Conservation (phyloP, 345 rosid species). For the Acer negundo region DNA sequence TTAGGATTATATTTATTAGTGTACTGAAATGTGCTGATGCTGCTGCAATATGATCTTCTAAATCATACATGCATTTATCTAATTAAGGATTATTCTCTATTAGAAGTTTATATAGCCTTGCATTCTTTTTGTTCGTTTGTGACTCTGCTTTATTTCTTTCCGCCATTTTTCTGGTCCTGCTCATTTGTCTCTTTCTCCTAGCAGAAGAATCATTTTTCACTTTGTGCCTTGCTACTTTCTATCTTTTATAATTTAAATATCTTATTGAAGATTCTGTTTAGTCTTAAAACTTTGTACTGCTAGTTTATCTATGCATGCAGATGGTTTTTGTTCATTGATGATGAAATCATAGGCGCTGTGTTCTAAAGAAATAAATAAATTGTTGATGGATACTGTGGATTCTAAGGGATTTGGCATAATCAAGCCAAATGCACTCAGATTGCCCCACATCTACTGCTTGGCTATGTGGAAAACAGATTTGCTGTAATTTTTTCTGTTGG, state of each 20-base stretch:
- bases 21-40: slow-evolving; percentile 1
- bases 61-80: background rate
- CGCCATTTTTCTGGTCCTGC: background rate
- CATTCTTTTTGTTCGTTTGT: background rate
- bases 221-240: background rate
- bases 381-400: background rate
- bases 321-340: slow-evolving; percentile 6
- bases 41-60: background rate
- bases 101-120: background rate
- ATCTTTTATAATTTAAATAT: background rate
- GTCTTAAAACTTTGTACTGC: background rate
- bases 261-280: background rate
- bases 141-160: background rate
- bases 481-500: background rate
- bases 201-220: background rate
- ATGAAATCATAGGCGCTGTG: background rate
- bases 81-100: background rate
- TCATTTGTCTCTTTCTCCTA: background rate
- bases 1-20: background rate
- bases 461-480: background rate
- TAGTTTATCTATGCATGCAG: background rate
- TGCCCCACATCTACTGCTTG: background rate
- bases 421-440: background rate
- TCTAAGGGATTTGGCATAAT: background rate
- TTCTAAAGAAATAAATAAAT: background rate